Base-by-base conservation (phyloP, 192 early-diverging fungal genomes). In the Funneliformis geosporum region DNA sequence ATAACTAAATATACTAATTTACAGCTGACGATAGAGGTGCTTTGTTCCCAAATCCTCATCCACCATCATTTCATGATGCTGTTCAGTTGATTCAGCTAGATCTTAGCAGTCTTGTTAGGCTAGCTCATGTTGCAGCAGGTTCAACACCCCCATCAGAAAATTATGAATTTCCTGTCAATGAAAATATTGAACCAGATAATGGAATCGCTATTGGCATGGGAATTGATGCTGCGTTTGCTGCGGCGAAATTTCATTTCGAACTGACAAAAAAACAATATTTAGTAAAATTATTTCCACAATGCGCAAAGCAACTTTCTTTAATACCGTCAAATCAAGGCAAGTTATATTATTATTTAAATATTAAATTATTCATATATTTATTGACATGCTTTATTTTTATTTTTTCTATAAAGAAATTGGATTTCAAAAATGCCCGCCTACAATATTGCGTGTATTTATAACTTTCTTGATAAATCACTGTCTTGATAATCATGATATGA, bases 181-280 rank as follows among this genome's bases (percentile, higher is more conserved):
- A 87, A 8, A 81, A 84, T 71, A 76, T 82, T 60, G 81, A 86
- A n/a, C 64, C 75, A 1, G 87, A 90, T 64, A 87, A 90, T 79
- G 89, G 86, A 2, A 89, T 90, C 61, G 89, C 90, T 14, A 86
- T 85, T 5, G 88, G 87, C 10, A 86, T 92, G 28, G 85, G 88
- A 12, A 89, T 91, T 76, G 88, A 90, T 82, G 85, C 87, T 14
- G 89, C 89, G 14, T 82, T 86, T 28, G 85, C 85, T 2, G 84
- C 89, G 33, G 86, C 91, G 21, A 84, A 86, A 39, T 91, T 92
- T 76, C 88, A 94, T 83, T 96, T 93, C 86, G 83, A 90, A n/a
- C 84, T 93, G 25, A 88, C 95, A 78, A 87, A 87, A 61, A 87
- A 87, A 21, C 81, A 86, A 60, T 95, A 94, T 75, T 83, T 96